Conservation (phyloP, 495 filamentous ascomycete species). For the Apodospora peruviana region DNA sequence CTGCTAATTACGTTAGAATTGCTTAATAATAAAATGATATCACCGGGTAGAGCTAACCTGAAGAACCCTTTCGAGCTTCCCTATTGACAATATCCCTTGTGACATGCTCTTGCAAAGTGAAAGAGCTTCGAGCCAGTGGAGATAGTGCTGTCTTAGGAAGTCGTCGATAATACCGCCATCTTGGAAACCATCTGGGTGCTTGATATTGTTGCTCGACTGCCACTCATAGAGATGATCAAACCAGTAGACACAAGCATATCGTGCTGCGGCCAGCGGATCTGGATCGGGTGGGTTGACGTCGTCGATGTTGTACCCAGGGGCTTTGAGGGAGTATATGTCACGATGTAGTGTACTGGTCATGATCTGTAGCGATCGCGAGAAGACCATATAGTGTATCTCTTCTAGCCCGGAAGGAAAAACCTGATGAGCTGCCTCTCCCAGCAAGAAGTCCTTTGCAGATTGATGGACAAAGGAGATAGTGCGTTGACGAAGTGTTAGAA, state of each 20-base stretch:
- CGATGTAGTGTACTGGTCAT: conserved; percentile 9
- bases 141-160: conserved; percentile 6
- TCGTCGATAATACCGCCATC: background rate
- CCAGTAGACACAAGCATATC: conserved; percentile 36
- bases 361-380: conserved; percentile 21
- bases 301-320: conserved; percentile 6
- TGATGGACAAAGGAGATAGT: conserved; percentile 35
- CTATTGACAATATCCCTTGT: background rate
- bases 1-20: no score
- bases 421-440: background rate
- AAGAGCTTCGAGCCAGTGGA: conserved; percentile 4
- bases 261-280: conserved; percentile 24
- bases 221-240: conserved; percentile 23
- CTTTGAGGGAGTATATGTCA: conserved; percentile 10
- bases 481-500: conserved; percentile 22
- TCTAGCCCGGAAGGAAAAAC: conserved; percentile 15
- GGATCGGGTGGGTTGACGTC: conserved; percentile 11
- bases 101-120: background rate
- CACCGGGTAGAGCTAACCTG: conserved; percentile 5
- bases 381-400: conserved; percentile 22
- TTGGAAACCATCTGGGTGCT: conserved; percentile 1
- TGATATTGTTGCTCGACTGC: background rate
- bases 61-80: conserved; percentile 4
- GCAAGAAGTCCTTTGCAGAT: conserved; percentile 38
- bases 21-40: conserved; percentile 1